phyloP scores from a whole-genome alignment of 169 alveolate species.

The Plasmodium chabaudi region DNA sequence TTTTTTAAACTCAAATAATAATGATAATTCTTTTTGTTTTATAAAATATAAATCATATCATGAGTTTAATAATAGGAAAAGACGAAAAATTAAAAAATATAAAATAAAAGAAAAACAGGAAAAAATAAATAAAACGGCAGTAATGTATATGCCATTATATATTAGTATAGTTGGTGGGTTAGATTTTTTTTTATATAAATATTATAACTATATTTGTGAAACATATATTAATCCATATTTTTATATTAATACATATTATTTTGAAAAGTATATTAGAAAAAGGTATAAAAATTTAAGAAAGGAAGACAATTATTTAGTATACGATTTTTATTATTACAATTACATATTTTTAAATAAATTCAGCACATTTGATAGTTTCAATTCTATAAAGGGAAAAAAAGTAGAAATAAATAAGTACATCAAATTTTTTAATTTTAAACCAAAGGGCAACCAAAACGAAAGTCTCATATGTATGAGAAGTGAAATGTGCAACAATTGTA shows the following conservation, averaged over 20 bases:
- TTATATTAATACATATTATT: slow-evolving; percentile 54
- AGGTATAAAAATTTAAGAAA: not conserved
- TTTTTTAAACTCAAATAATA: slow-evolving; percentile 7
- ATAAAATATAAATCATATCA: slow-evolving; percentile 37
- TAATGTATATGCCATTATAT: slow-evolving; percentile 41
- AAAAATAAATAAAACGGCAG: not conserved
- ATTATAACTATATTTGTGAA: slow-evolving; percentile 49
- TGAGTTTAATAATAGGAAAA: slow-evolving; percentile 29
- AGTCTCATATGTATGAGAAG: not conserved
- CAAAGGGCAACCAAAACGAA: not conserved
- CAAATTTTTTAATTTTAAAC: slow-evolving; percentile 27
- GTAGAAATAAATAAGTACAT: slow-evolving; percentile 2
- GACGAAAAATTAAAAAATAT: slow-evolving; percentile 6
- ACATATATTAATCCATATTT: slow-evolving; percentile 57
- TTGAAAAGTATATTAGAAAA: slow-evolving; percentile 40
- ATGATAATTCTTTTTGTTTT: slow-evolving; percentile 28
- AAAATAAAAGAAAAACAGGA: slow-evolving; percentile 14
- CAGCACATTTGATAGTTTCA: slow-evolving; percentile 25
- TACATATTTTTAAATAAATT: slow-evolving; percentile 34
- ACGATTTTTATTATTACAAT: slow-evolving; percentile 54
- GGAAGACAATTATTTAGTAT: slow-evolving; percentile 1
- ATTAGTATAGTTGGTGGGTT: slow-evolving; percentile 59
- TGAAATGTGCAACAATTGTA: not conserved
- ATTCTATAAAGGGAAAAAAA: slow-evolving; percentile 3
- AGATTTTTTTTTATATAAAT: slow-evolving; percentile 57